These are phyloP conservation scores for Zancudomyces culisetae DNA, from an alignment of 371 early-diverging fungal species.

Conservation along the genomic window DNA sequence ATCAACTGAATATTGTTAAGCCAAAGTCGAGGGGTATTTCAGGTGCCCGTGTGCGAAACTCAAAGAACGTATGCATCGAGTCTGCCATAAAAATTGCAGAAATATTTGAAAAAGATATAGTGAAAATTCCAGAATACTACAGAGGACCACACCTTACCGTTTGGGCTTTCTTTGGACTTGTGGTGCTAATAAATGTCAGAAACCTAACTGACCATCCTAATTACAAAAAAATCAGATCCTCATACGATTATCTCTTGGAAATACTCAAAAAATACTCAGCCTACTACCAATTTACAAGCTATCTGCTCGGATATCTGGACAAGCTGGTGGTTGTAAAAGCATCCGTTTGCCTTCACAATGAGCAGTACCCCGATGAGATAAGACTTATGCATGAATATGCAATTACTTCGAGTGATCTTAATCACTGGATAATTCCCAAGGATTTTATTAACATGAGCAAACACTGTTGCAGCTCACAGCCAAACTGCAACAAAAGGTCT, in stretches of 20 bases:
- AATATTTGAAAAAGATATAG: not conserved
- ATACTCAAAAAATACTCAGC: not conserved
- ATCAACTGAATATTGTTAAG: not conserved
- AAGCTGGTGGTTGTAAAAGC: not conserved
- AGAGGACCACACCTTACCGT: not conserved
- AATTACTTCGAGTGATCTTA: not conserved
- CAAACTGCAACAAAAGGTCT: too few relatives aligned
- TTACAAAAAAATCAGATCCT: not conserved
- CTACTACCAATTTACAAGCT: not conserved
- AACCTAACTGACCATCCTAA: not conserved
- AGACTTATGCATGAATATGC: not conserved
- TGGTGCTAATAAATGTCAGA: not conserved
- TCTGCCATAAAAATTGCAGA: not conserved
- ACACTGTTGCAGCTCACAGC: too few relatives aligned
- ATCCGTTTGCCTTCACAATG: not conserved
- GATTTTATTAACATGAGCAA: too few relatives aligned
- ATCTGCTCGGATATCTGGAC: not conserved
- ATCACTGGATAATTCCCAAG: conserved; percentile 1
- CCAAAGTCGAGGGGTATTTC: not conserved
- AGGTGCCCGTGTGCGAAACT: not conserved
- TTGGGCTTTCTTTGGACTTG: not conserved
- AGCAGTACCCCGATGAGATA: not conserved
- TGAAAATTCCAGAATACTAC: not conserved
- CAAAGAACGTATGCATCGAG: not conserved
- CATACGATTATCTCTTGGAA: not conserved